These are phyloP conservation scores for Cryptococcus floricola DNA, from an alignment of 1,284 basidiomycete genomes.

Conservation along the genomic window DNA sequence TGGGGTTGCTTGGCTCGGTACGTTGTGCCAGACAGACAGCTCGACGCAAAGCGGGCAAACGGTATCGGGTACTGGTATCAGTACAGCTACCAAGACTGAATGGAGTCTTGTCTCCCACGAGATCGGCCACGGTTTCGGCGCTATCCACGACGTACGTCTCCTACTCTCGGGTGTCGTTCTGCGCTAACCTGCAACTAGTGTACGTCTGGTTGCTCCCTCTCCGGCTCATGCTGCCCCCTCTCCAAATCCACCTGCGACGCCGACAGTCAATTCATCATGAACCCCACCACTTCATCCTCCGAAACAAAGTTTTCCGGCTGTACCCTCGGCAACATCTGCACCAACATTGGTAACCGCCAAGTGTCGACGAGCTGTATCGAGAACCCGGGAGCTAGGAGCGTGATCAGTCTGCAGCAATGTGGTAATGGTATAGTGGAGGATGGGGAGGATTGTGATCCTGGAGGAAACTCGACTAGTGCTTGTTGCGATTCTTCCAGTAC, in stretches of 20 bases:
- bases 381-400: slow-evolving; percentile 51
- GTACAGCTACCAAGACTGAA: slow-evolving; percentile 59
- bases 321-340: slow-evolving; percentile 78
- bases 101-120: slow-evolving; percentile 72
- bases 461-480: slow-evolving; percentile 58
- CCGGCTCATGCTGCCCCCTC: slow-evolving; percentile 67
- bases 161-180: background rate
- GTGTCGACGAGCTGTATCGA: slow-evolving; percentile 62
- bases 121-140: slow-evolving; percentile 68
- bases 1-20: slow-evolving; percentile 84
- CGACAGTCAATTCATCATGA: slow-evolving; percentile 70
- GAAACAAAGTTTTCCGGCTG: slow-evolving; percentile 74
- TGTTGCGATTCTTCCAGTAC: slow-evolving; percentile 68
- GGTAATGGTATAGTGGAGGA: slow-evolving; percentile 52
- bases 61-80: slow-evolving; percentile 80
- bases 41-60: slow-evolving; percentile 54
- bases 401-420: slow-evolving; percentile 46
- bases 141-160: slow-evolving; percentile 66
- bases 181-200: slow-evolving; percentile 53
- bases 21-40: slow-evolving; percentile 62
- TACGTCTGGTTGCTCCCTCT: slow-evolving; percentile 59
- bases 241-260: slow-evolving; percentile 62
- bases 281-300: slow-evolving; percentile 62
- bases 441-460: slow-evolving; percentile 86
- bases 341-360: slow-evolving; percentile 29